These are phyloP conservation scores for Colletotrichum musae DNA, from an alignment of 2,329 filamentous ascomycete genomes.

Conservation along the genomic window DNA sequence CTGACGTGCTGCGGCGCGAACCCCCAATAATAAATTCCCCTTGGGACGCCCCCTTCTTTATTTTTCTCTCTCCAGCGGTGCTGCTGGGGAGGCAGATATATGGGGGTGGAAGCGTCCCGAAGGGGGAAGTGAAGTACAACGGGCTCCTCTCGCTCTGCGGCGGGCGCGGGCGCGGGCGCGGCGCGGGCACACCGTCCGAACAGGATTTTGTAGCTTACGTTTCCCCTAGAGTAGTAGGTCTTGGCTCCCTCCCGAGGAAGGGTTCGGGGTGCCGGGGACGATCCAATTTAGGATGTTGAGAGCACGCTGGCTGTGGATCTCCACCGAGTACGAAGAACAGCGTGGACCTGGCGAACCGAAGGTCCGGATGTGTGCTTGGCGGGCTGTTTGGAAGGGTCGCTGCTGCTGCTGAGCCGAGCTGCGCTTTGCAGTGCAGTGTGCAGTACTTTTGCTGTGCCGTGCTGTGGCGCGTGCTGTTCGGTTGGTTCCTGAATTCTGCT, in stretches of 20 bases:
- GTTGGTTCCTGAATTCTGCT: neutral
- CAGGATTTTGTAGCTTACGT: constrained; percentile 40
- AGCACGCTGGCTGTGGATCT: constrained; percentile 31
- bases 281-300: constrained; percentile 34
- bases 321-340: constrained; percentile 34
- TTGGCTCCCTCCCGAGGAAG: constrained; percentile 37
- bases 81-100: constrained; percentile 5
- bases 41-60: constrained; percentile 20
- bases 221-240: constrained; percentile 36
- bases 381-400: neutral
- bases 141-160: constrained; percentile 2
- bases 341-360: constrained; percentile 36
- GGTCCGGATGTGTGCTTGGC: constrained; percentile 32
- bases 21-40: constrained; percentile 38
- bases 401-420: too few species aligned
- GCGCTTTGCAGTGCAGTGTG: too few species aligned
- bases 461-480: neutral
- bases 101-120: constrained; percentile 17
- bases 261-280: constrained; percentile 32
- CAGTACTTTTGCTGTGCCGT: neutral
- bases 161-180: constrained; percentile 36
- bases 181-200: constrained; percentile 40
- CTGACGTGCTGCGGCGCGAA: constrained; percentile 24
- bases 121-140: constrained; percentile 12
- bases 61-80: neutral